Evolutionary conservation across 495 filamentous ascomycete species (phyloP), one percentile per base, ranked within the genome.

Genomic region (Penicillium roqueforti): DNA sequence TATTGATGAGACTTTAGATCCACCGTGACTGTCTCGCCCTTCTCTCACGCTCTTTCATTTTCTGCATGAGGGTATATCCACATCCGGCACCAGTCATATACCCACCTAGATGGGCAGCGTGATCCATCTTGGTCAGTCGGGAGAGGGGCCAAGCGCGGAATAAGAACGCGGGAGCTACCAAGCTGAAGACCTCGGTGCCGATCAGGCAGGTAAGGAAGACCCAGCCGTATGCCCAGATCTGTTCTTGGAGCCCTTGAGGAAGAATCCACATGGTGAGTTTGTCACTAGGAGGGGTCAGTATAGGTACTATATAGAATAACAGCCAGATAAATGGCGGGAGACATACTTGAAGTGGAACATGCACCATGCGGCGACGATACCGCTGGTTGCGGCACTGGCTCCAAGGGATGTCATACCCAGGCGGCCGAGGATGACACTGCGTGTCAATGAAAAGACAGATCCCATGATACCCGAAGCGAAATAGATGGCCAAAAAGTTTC

Each of bases 401-500:
- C 92, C 92, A 1, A 92, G 77, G 19, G 79, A 75, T 14, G 75
- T 77, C 6, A 79, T 71, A 3, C 66, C 63, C 36, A 86, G 76
- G 48, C 68, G 62, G 9, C 69, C 67, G 6, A 63, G 53, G 9
- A 91, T 54, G 29, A 91, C 85, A 45, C 81, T 76, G 28, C 67
- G 67, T 10, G 76, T 61, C 45, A 97, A 72, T 22, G 83, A 85
- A 3, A 74, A 66, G 53, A 89, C 80, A 38, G 84, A 85, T 28
- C 83, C 86, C 11, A 89, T 22, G 0, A 80, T 79, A 37, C 89
- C 92, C 3, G 82, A 75, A 1, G 81, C 70, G 34, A 95, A 59
- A 67, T 90, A 95, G 6, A 95, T 73, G 7, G 86, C 84, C 4
- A 98, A 74, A 70, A 97, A 96, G 54, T 84, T 81, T 36, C 86